Evolutionary conservation across 208 protist genomes (phyloP).

Genomic region (Naegleria fowleri): DNA sequence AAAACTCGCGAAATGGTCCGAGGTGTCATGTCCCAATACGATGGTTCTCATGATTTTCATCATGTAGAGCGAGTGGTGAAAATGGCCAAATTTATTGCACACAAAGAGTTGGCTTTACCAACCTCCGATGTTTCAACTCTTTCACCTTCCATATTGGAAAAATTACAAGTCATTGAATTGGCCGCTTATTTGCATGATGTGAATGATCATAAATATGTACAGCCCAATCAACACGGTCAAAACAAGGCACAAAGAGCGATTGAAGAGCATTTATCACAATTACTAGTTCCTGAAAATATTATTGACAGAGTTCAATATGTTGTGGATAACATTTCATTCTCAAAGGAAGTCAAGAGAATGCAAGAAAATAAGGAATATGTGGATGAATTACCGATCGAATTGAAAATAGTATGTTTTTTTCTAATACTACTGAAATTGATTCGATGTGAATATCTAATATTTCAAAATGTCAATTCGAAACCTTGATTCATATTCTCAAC

Average conservation of each 20-base stretch:
- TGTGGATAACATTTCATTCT: slow-evolving; percentile 33
- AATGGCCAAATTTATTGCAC: slow-evolving; percentile 31
- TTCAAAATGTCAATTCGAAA: too few relatives aligned
- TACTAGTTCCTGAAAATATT: neutral
- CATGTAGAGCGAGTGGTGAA: slow-evolving; percentile 40
- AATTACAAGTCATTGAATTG: slow-evolving; percentile 42
- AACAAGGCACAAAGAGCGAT: slow-evolving; percentile 19
- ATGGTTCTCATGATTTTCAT: slow-evolving; percentile 40
- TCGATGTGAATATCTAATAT: too few relatives aligned
- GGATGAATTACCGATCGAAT: slow-evolving; percentile 45
- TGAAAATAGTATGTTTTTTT: neutral
- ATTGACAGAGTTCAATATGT: slow-evolving; percentile 32
- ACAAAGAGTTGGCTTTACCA: slow-evolving; percentile 23
- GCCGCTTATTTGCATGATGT: slow-evolving; percentile 51
- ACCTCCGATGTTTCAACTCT: neutral
- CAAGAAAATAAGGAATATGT: slow-evolving; percentile 28
- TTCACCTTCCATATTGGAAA: neutral
- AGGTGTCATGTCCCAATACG: neutral
- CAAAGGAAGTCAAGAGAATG: slow-evolving; percentile 18
- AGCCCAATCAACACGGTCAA: slow-evolving; percentile 1
- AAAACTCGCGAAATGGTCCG: neutral
- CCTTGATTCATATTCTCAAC: too few relatives aligned
- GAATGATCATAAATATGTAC: slow-evolving; percentile 48
- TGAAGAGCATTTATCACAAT: slow-evolving; percentile 30
- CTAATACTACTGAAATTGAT: too few relatives aligned